Conservation (phyloP, 2,329 filamentous ascomycete genomes). For the Fusarium beomiforme region DNA sequence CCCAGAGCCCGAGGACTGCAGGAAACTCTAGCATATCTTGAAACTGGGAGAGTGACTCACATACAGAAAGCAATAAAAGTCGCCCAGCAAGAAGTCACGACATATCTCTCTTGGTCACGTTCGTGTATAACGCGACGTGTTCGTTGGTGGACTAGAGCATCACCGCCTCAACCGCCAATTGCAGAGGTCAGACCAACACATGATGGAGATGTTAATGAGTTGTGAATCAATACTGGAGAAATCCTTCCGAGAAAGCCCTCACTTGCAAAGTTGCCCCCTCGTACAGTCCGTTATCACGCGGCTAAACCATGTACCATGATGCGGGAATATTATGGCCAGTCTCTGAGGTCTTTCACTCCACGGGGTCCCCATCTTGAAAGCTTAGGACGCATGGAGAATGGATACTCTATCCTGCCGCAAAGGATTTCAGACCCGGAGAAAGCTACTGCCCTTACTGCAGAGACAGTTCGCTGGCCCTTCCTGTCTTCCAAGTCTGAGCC, state of each 20-base stretch:
- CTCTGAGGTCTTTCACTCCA: neutral
- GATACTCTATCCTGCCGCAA: neutral
- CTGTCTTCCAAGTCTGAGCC: neutral
- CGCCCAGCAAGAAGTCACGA: neutral
- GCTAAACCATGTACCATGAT: neutral
- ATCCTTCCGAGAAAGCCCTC: neutral
- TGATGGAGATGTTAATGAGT: neutral
- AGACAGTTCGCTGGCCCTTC: neutral
- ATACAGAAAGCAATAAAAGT: neutral
- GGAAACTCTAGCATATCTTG: neutral
- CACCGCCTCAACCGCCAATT: neutral
- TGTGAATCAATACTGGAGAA: neutral
- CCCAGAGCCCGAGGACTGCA: neutral
- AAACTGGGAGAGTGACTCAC: neutral
- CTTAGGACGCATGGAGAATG: neutral
- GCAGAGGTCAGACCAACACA: neutral
- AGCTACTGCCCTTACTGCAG: neutral
- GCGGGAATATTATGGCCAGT: neutral
- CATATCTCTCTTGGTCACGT: neutral
- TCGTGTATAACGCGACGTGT: neutral
- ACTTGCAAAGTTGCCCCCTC: neutral
- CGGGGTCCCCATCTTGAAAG: neutral
- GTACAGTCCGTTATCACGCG: neutral
- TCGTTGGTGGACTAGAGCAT: neutral
- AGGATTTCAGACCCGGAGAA: no score